These are phyloP conservation scores for Selenicereus undatus DNA, from an alignment of 148 eudicot species.

Conservation along the genomic window DNA sequence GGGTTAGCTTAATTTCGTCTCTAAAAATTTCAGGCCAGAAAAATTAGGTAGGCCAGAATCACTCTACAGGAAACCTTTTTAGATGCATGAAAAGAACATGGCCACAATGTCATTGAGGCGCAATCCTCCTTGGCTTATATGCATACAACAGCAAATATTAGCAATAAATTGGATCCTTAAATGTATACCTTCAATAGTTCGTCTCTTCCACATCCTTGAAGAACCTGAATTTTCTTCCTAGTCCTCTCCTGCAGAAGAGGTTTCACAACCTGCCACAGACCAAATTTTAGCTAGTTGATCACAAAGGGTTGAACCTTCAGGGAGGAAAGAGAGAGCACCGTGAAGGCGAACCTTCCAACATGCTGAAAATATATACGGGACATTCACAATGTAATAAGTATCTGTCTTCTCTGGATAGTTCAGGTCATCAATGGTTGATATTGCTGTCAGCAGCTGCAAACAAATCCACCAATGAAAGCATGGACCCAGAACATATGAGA, in stretches of 20 bases:
- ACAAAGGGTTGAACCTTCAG: not conserved
- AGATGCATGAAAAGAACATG: not conserved
- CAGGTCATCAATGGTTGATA: conserved; percentile 80
- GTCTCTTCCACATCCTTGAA: conserved; percentile 67
- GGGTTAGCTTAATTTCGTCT: not conserved
- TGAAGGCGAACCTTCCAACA: conserved; percentile 74
- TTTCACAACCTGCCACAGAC: conserved; percentile 55
- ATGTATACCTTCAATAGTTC: conserved; percentile 59
- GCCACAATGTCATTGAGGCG: not conserved
- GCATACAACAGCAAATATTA: not conserved
- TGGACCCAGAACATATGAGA: not conserved
- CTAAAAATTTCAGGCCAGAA: not conserved
- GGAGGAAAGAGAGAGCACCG: not conserved
- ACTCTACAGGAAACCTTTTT: too few relatives aligned
- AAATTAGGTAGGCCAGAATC: not conserved
- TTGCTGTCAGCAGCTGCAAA: conserved; percentile 67
- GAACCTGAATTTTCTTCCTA: conserved; percentile 71
- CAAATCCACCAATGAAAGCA: not conserved
- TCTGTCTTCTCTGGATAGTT: conserved; percentile 92
- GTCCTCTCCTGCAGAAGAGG: conserved; percentile 90
- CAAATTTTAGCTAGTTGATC: not conserved
- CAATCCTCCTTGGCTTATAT: not conserved
- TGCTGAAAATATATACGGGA: conserved; percentile 83
- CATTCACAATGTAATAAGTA: conserved; percentile 78
- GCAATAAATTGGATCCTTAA: not conserved